Conservation (phyloP, 805 yeast species). For the Pichia exigua region DNA sequence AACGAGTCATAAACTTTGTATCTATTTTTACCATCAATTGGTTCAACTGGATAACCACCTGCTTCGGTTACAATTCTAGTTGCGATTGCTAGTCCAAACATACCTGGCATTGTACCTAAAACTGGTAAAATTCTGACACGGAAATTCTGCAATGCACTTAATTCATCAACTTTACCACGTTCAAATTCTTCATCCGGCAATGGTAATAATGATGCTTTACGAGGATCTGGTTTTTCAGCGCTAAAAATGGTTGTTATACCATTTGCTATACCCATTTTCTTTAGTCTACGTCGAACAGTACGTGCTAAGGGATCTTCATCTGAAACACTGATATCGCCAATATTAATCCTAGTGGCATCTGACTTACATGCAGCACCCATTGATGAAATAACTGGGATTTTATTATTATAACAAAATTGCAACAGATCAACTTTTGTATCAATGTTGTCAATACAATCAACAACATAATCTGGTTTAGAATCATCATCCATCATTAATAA, state of each 20-base stretch:
- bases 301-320: conserved; percentile 93
- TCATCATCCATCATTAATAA: conserved; percentile 29
- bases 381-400: conserved; percentile 70
- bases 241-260: conserved; percentile 87
- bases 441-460: conserved; percentile 94
- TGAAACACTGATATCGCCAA: conserved; percentile 82
- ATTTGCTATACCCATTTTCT: conserved; percentile 63
- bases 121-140: conserved; percentile 94
- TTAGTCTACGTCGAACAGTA: conserved; percentile 75
- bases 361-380: conserved; percentile 98
- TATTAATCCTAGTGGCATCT: conserved; percentile 85
- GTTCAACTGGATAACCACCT: conserved; percentile 86
- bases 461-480: conserved; percentile 64
- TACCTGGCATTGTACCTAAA: conserved; percentile 93
- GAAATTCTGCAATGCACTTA: conserved; percentile 81
- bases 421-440: conserved; percentile 93
- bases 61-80: conserved; percentile 71
- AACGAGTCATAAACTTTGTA: conserved; percentile 79
- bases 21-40: conserved; percentile 84
- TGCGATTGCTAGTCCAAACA: conserved; percentile 87
- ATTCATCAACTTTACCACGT: conserved; percentile 78
- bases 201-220: conserved; percentile 82
- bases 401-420: conserved; percentile 55
- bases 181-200: conserved; percentile 73
- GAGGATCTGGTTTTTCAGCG: conserved; percentile 94